Percentiles rank a stretch among this genome's conserved stretches.
Conservation (phyloP, 805 yeast species). For the Wickerhamomyces queroliae region DNA sequence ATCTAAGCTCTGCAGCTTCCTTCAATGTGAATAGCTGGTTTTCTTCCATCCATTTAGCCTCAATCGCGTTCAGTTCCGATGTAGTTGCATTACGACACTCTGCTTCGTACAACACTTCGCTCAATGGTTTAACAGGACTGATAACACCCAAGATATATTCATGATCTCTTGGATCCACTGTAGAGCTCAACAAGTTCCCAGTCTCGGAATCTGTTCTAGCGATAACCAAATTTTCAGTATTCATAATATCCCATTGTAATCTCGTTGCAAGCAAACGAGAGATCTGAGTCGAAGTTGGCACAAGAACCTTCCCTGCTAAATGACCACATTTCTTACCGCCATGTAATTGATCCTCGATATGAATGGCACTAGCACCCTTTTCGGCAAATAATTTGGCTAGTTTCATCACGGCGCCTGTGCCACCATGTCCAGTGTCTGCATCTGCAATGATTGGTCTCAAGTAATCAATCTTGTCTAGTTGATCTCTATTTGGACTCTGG, state of each 20-base stretch:
- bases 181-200: constrained; percentile 43
- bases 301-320: constrained; percentile 54
- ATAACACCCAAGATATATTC: constrained; percentile 46
- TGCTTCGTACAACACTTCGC: constrained; percentile 38
- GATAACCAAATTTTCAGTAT: constrained; percentile 48
- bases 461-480: constrained; percentile 35
- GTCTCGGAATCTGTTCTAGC: constrained; percentile 59
- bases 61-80: constrained; percentile 31
- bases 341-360: constrained; percentile 57
- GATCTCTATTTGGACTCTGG: constrained; percentile 18
- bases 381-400: constrained; percentile 62
- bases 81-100: constrained; percentile 32
- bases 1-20: constrained; percentile 37
- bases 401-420: constrained; percentile 57
- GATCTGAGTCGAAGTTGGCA: constrained; percentile 52
- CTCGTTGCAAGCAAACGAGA: constrained; percentile 51
- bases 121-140: constrained; percentile 33
- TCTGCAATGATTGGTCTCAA: constrained; percentile 60
- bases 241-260: constrained; percentile 63
- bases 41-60: constrained; percentile 39
- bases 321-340: constrained; percentile 68
- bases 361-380: constrained; percentile 62
- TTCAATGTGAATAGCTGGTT: constrained; percentile 40
- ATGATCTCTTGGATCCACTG: constrained; percentile 53
- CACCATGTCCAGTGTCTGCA: constrained; percentile 66